These are phyloP conservation scores for Plasmodiophora brassicae DNA, from an alignment of 208 protist species.

Conservation along the genomic window DNA sequence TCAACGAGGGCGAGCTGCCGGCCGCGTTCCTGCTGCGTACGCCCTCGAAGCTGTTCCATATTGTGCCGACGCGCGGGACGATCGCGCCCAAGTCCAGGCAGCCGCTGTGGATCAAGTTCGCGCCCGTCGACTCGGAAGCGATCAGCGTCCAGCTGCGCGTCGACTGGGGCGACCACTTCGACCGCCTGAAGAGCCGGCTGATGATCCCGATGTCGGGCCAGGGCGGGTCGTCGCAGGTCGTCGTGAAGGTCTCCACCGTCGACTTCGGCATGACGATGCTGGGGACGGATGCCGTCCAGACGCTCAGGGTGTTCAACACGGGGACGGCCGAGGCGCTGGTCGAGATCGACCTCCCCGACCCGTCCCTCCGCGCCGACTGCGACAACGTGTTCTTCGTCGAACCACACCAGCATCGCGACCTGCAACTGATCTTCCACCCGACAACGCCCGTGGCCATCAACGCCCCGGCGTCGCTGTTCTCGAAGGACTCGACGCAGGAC, in stretches of 20 bases:
- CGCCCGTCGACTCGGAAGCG: background rate
- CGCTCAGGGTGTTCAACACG: background rate
- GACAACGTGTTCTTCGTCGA: background rate
- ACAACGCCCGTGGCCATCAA: background rate
- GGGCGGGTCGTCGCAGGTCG: background rate
- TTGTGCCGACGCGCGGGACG: background rate
- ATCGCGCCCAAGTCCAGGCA: background rate
- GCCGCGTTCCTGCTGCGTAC: background rate
- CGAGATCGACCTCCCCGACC: background rate
- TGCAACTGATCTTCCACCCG: background rate
- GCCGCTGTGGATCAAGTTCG: conserved; percentile 8
- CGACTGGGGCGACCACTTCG: background rate
- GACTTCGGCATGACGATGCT: conserved; percentile 6
- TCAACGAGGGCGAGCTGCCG: background rate
- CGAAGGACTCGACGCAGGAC: background rate
- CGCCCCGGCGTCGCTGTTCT: background rate
- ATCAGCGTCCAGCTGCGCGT: background rate
- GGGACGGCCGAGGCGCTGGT: conserved; percentile 5
- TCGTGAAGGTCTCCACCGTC: background rate
- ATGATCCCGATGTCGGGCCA: background rate
- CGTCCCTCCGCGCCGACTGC: background rate
- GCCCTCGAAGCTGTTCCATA: background rate
- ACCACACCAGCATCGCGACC: background rate
- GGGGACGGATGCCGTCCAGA: background rate
- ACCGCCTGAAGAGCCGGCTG: background rate